Base-by-base conservation (phyloP, 2,329 filamentous ascomycete species). In the Nemania serpens region DNA sequence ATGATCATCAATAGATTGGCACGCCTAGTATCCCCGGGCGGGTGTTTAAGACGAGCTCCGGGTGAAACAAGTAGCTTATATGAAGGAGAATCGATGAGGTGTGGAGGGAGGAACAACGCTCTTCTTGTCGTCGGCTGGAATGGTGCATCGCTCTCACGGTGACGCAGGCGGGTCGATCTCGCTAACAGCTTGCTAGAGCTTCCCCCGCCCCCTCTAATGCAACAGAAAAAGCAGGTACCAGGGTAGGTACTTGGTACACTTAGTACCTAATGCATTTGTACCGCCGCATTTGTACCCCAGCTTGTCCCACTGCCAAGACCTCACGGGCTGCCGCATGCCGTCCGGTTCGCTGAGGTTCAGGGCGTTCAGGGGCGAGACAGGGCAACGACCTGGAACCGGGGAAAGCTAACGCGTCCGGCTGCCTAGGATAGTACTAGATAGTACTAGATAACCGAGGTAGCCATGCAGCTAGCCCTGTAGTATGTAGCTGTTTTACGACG, bases 341-440 rank as follows among this genome's bases (percentile, higher is more conserved):
- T 36, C 36, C 47, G 55, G 50, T 62, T 62, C 47, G 59, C 55
- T 62, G 46, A 13, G 52, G 22, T 55, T 22, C 36, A 55, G 46
- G 47, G 56, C 52, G 49, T 58, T 47, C 46, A 62, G 55, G 59
- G 50, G 59, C 48, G 18, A 50, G 17, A 59, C 51, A 42, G 47
- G 46, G 51, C 50, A 51, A 33, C 46, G 22, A 48, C 17, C 17
- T 59, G 34, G 55, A 45, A 29, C 59, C 37, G 36, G 52, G 36
- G 51, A 52, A 20, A 51, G 46, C 48, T 46, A 45, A 43, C 53
- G 39, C 33, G n/a, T 42, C 45, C 47, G 39, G 52, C 47, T 36
- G 43, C 25, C 41, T 36, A 2, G 4, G 15, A 10, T 43, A 43
- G 41, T 43, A 15, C 36, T 29, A 13, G 36, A 10, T 39, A 39